phyloP scores from a whole-genome alignment of 768 basidiomycete species.

The Kwoniella heveanensis region DNA sequence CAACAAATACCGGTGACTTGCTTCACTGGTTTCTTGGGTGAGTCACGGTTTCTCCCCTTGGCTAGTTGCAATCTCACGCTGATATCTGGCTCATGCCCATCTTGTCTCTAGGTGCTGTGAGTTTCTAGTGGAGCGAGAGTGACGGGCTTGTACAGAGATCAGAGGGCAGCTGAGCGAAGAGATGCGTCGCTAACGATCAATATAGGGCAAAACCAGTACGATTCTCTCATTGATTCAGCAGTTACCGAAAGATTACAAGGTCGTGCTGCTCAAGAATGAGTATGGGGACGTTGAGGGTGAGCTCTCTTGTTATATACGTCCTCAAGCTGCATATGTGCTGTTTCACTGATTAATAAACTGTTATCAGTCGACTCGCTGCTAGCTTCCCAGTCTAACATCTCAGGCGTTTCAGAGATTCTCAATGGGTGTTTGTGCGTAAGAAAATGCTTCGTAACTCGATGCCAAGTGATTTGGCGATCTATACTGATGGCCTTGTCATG shows the following conservation, averaged over 20 bases:
- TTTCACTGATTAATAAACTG: slow-evolving; percentile 3
- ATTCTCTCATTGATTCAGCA: slow-evolving; percentile 81
- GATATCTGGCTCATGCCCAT: no score
- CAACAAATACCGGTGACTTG: slow-evolving; percentile 78
- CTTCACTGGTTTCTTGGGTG: slow-evolving; percentile 82
- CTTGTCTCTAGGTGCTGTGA: slow-evolving; percentile 38
- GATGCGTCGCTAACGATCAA: no score
- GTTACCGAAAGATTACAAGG: slow-evolving; percentile 81
- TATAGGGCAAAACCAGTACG: slow-evolving; percentile 53
- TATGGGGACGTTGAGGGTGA: slow-evolving; percentile 89
- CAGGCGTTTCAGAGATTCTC: slow-evolving; percentile 88
- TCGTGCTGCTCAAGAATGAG: slow-evolving; percentile 92
- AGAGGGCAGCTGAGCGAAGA: no score
- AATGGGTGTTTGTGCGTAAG: slow-evolving; percentile 87
- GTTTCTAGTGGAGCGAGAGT: background rate
- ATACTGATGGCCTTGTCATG: no score
- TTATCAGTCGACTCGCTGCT: slow-evolving; percentile 82
- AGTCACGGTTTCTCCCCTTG: slow-evolving; percentile 19
- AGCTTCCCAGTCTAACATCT: slow-evolving; percentile 72
- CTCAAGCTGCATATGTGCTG: no score
- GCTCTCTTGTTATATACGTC: background rate
- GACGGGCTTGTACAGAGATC: no score
- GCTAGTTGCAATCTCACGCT: no score
- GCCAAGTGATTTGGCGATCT: no score
- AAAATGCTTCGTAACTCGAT: no score